Evolutionary conservation across 2,329 filamentous ascomycete species (phyloP), one percentile per base, ranked within the genome.

Genomic region (Sporothrix inflata): DNA sequence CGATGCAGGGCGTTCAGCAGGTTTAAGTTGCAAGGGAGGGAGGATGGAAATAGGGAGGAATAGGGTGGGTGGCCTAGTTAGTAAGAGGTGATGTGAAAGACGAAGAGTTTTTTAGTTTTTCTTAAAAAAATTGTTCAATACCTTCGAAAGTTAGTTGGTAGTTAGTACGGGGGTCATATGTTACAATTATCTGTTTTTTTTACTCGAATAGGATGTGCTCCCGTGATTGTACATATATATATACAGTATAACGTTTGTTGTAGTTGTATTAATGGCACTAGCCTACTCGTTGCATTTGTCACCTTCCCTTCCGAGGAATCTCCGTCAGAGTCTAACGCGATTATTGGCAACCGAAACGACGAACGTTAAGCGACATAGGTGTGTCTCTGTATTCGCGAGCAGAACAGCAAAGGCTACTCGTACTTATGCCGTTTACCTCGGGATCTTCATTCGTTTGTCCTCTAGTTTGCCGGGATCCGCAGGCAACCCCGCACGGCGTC

Each of bases 1-100:
- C 73, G 27, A 74, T 76, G 74, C 67, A 68, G 53, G 61, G 71
- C 30, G 34, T 55, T n/a, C 55, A 51, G 34, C n/a, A 38, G 19
- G 27, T 19, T 16, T 66, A 66, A 30, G n/a, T 8, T 34, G 42
- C 1, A 8, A 19, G 21, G 14, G 49, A 53, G n/a, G 45, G 45
- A 47, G 11, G 45, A 47, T 4, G 45, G 45, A 47, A 19, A 47
- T 47, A 16, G 45, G 45, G 45, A 47, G 14, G 45, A 47, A 16
- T 2, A 47, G 6, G 30, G 30, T 6, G 30, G 30, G 30, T 34
- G 30, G 30, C 30, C 30, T 34, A 34, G 30, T 34, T 34, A 34
- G 30, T 34, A 34, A 34, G 30, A 6, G 3, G 30, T 34, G 14
- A 19, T 16, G 45, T 47, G 45, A 21, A 21, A 51, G 47, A 51